A percentile compares a stretch with the other conserved stretches of the same genome.
These are phyloP conservation scores for Rhytidhysteron rufulum DNA, from an alignment of 2,329 filamentous ascomycete genomes.

Conservation along the genomic window DNA sequence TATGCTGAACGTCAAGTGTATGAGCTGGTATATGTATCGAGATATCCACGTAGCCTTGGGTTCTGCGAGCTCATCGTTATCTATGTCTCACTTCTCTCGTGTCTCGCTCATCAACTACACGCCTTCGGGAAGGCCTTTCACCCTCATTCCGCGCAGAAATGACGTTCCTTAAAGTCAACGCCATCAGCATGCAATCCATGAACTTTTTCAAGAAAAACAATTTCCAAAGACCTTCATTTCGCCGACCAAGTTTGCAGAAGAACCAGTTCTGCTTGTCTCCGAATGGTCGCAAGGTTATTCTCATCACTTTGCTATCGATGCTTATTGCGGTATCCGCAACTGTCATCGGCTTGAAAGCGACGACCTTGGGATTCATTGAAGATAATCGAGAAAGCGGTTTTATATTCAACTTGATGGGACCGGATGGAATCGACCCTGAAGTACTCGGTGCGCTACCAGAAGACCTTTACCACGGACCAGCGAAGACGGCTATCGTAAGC, in stretches of 20 bases:
- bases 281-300: constrained; percentile 6
- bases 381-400: constrained; percentile 29
- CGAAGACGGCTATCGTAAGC: constrained; percentile 24
- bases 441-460: constrained; percentile 27
- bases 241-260: not conserved
- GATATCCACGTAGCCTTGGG: not conserved
- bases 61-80: not conserved
- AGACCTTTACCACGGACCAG: constrained; percentile 20
- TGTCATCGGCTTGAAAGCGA: constrained; percentile 23
- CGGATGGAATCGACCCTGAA: constrained; percentile 8
- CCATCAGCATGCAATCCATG: not conserved
- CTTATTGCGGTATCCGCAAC: constrained; percentile 17
- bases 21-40: not conserved
- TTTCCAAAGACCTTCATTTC: not conserved
- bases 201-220: not conserved
- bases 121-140: not conserved
- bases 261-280: too few species aligned
- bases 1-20: not conserved
- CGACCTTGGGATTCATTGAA: constrained; percentile 30
- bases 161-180: not conserved
- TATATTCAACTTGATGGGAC: constrained; percentile 14
- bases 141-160: not conserved
- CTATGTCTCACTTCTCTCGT: not conserved
- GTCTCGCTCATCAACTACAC: not conserved
- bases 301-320: constrained; percentile 14